These are phyloP conservation scores for Penicillium tannophilum DNA, from an alignment of 495 filamentous ascomycete genomes.

Conservation along the genomic window DNA sequence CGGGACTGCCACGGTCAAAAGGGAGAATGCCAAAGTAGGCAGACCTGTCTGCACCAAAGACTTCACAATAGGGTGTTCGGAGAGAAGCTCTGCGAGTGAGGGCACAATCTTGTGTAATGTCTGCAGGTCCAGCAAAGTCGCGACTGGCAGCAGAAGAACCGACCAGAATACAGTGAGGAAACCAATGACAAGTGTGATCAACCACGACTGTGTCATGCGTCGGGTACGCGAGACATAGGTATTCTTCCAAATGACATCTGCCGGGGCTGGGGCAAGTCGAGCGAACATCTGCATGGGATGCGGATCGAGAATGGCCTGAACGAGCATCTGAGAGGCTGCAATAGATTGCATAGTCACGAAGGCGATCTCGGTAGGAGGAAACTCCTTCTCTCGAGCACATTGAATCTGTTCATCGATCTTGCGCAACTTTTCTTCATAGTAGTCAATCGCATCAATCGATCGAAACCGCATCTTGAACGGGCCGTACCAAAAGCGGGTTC, in stretches of 20 bases:
- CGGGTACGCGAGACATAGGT: slow-evolving; percentile 79
- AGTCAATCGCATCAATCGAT: slow-evolving; percentile 87
- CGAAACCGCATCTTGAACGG: slow-evolving; percentile 70
- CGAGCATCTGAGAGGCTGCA: slow-evolving; percentile 89
- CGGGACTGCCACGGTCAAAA: slow-evolving; percentile 86
- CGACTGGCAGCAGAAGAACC: slow-evolving; percentile 77
- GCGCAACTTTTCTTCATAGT: slow-evolving; percentile 86
- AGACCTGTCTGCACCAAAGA: slow-evolving; percentile 85
- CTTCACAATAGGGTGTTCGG: slow-evolving; percentile 63
- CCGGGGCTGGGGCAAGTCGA: slow-evolving; percentile 81
- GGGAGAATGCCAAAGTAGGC: slow-evolving; percentile 78
- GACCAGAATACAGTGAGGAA: slow-evolving; percentile 90
- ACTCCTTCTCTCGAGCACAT: slow-evolving; percentile 71
- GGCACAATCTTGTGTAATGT: slow-evolving; percentile 75
- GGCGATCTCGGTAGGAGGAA: slow-evolving; percentile 75
- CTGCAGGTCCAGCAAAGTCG: slow-evolving; percentile 73
- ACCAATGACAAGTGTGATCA: slow-evolving; percentile 76
- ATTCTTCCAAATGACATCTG: slow-evolving; percentile 90
- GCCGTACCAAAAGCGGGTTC: slow-evolving; percentile 76
- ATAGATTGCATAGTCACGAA: slow-evolving; percentile 98
- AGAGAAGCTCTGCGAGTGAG: slow-evolving; percentile 65
- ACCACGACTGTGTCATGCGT: slow-evolving; percentile 76
- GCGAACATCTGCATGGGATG: slow-evolving; percentile 82
- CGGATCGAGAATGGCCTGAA: slow-evolving; percentile 89
- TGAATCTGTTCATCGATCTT: slow-evolving; percentile 77